These are phyloP conservation scores for Xylaria sp. DNA, from an alignment of 2,329 filamentous ascomycete species.

Conservation along the genomic window DNA sequence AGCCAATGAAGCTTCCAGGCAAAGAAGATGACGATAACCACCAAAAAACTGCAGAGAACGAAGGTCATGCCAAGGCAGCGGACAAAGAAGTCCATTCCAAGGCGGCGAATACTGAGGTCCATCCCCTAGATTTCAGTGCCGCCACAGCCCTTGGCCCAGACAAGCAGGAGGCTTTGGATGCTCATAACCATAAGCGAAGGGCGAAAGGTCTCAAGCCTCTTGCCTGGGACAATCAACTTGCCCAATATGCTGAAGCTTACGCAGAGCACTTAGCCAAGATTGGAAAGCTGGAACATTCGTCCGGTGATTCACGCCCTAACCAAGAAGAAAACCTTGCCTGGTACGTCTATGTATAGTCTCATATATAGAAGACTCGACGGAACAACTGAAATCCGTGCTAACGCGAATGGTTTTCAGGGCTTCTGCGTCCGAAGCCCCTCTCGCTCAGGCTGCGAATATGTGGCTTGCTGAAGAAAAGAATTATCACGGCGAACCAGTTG, in stretches of 20 bases:
- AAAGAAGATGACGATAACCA: constrained; percentile 20
- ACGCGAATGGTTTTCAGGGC: constrained; percentile 25
- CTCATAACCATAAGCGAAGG: constrained; percentile 48
- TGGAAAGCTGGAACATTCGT: constrained; percentile 48
- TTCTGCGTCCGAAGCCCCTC: constrained; percentile 37
- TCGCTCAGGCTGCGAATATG: constrained; percentile 45
- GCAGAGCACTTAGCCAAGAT: constrained; percentile 48
- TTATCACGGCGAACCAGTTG: constrained; percentile 51
- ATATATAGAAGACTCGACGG: constrained; percentile 1
- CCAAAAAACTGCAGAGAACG: not conserved
- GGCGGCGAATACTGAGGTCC: no score
- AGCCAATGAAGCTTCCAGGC: constrained; percentile 42
- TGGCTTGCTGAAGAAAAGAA: constrained; percentile 51
- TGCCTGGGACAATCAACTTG: constrained; percentile 47
- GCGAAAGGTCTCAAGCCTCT: constrained; percentile 44
- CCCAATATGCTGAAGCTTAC: constrained; percentile 45
- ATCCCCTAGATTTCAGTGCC: constrained; percentile 15
- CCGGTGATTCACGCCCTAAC: constrained; percentile 43
- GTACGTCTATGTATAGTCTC: constrained; percentile 36
- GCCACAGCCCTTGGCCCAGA: constrained; percentile 39
- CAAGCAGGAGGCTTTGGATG: constrained; percentile 45
- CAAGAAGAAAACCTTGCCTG: constrained; percentile 53
- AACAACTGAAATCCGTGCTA: not conserved
- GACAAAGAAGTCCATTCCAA: no score
- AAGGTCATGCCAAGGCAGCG: no score